Base-by-base conservation (phyloP, 23 red algal species). In the Gracilaria vermiculophylla region DNA sequence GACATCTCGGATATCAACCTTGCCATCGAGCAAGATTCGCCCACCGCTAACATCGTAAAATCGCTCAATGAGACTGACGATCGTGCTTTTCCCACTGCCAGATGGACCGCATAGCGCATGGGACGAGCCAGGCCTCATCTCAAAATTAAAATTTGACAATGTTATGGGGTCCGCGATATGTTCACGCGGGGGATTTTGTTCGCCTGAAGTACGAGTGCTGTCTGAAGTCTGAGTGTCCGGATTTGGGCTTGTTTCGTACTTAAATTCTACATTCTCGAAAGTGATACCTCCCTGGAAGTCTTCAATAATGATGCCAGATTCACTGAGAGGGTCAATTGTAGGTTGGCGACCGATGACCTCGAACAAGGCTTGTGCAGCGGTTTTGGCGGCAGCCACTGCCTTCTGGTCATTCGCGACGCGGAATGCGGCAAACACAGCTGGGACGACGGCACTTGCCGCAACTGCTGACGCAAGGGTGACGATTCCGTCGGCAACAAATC, bases 381-480 rank as follows among this genome's bases (percentile, higher is more conserved):
- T 72, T 13, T 53, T 61, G 21, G 87, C 87, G 14, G 58, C 58
- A 34, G 69, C 44, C 31, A 91, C 52, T 16, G 76, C 87, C 37
- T 54, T 91, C 13, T 65, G 44, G 19, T 57, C 75, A 17, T 75
- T 75, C 29, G 83, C 83, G 27, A 57, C 69, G 33, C 92, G 94
- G 56, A 97, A 97, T 24, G 81, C 94, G 21, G 83, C 86, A 54
- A 97, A 78, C 19, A 97, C 75, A 34, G 85, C 80, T 15, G 76
- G 87, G 10, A 79, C 67, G 64, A 96, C 69, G 31, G 75, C 43
- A 50, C 69, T 88, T 24, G 80, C 62, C 16, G 78, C 91, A 16
- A 96, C 42, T 17, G 64, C 64, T 1, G 25, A 20, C 2, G 64
- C 64, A 19, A 70, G 64, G n/a, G 58, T 79, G 41, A 97, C 50